Conservation (phyloP, 768 basidiomycete genomes). For the Podaxis carcinomalis region DNA sequence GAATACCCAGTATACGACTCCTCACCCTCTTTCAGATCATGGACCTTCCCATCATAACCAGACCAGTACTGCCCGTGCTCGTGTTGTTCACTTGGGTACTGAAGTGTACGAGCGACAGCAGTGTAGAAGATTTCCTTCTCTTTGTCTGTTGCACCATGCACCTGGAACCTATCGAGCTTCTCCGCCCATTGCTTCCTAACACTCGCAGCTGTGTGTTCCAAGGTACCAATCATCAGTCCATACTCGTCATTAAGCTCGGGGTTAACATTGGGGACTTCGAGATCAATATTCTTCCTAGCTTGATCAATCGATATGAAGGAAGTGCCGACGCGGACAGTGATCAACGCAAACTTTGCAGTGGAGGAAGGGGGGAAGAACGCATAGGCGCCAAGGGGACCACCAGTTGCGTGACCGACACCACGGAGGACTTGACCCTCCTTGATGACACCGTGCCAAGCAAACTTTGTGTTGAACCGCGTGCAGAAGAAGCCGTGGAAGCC, state of each 20-base stretch:
- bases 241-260: neutral
- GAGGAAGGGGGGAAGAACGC: constrained; percentile 34
- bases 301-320: constrained; percentile 75
- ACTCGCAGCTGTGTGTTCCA: constrained; percentile 46
- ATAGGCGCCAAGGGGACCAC: constrained; percentile 48
- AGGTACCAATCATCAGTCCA: constrained; percentile 18
- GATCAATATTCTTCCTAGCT: constrained; percentile 48
- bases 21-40: constrained; percentile 37
- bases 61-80: constrained; percentile 72
- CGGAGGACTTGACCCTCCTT: constrained; percentile 36
- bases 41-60: constrained; percentile 65
- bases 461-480: constrained; percentile 49
- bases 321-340: constrained; percentile 61
- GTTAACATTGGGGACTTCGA: constrained; percentile 21
- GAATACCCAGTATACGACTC: constrained; percentile 80
- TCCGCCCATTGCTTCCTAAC: constrained; percentile 55
- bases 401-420: constrained; percentile 28
- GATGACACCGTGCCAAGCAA: constrained; percentile 40
- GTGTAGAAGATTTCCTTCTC: constrained; percentile 53
- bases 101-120: constrained; percentile 54
- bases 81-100: constrained; percentile 77
- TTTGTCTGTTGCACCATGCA: constrained; percentile 38
- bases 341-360: constrained; percentile 15
- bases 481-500: constrained; percentile 57
- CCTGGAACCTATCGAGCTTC: constrained; percentile 46